phyloP scores from a whole-genome alignment of 441 rosid genomes.

The Erodium moschatum region DNA sequence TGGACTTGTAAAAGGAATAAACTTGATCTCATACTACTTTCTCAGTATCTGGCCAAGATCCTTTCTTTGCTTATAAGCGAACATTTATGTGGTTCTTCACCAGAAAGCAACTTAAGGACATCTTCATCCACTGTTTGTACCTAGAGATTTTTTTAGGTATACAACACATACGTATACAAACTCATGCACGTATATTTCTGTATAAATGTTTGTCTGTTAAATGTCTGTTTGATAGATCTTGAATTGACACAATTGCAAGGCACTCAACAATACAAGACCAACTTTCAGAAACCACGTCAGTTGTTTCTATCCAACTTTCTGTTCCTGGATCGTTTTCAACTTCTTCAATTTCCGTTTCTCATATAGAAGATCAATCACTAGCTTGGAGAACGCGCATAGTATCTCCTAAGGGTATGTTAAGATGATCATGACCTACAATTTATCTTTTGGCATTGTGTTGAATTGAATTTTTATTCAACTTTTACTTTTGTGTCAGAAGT shows the following conservation, averaged over 20 bases:
- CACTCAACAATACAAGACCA: constrained; percentile 37
- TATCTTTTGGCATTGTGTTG: background rate
- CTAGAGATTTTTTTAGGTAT: background rate
- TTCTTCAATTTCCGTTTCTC: constrained; percentile 49
- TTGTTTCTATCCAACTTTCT: constrained; percentile 55
- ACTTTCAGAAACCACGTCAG: constrained; percentile 38
- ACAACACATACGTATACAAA: background rate
- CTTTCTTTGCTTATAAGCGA: background rate
- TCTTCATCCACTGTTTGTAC: background rate
- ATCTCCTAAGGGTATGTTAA: constrained; percentile 61
- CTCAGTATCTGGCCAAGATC: background rate
- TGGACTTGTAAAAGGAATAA: constrained; percentile 2
- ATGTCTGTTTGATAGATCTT: constrained; percentile 23
- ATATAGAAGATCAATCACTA: constrained; percentile 48
- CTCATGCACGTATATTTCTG: background rate
- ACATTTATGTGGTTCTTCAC: background rate
- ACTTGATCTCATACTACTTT: background rate
- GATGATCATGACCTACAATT: background rate
- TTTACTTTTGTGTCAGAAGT: no score
- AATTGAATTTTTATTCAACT: no score
- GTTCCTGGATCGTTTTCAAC: constrained; percentile 49
- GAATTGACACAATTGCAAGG: constrained; percentile 37
- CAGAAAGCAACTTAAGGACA: background rate
- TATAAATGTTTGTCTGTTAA: constrained; percentile 8
- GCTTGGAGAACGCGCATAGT: constrained; percentile 85